Evolutionary conservation across 768 basidiomycete genomes (phyloP).

Genomic region (Stropharia rugosoannulata): DNA sequence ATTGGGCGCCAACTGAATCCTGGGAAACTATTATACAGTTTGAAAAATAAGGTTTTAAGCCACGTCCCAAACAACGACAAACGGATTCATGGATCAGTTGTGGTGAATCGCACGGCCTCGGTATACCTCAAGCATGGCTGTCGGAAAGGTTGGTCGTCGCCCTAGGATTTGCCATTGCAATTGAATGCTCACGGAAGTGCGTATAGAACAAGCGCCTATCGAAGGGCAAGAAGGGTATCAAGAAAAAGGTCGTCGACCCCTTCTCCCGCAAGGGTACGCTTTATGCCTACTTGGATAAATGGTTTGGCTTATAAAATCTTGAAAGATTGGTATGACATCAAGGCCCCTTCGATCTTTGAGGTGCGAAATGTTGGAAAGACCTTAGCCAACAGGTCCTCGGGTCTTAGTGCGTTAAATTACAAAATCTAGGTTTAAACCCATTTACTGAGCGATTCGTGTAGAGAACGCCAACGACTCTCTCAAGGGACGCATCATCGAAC

Average conservation of each 20-base stretch:
- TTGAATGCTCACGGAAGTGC: not conserved
- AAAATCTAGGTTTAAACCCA: not conserved
- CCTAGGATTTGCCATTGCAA: not conserved
- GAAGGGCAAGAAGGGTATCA: slow-evolving; percentile 98
- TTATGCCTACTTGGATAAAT: slow-evolving; percentile 3
- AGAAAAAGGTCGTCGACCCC: slow-evolving; percentile 99
- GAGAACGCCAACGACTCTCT: slow-evolving; percentile 99
- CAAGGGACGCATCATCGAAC: slow-evolving; percentile 94
- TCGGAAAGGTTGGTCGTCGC: slow-evolving; percentile 70
- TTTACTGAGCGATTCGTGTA: slow-evolving; percentile 28
- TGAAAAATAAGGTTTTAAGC: slow-evolving; percentile 61
- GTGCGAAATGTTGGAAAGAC: slow-evolving; percentile 97
- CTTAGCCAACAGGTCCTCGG: slow-evolving; percentile 95
- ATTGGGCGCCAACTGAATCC: slow-evolving; percentile 34
- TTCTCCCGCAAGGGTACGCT: slow-evolving; percentile 95
- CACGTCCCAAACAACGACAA: slow-evolving; percentile 40
- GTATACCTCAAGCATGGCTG: slow-evolving; percentile 67
- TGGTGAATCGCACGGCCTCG: slow-evolving; percentile 38
- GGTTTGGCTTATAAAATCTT: slow-evolving; percentile 1
- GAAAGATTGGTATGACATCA: slow-evolving; percentile 98
- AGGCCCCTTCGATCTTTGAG: slow-evolving; percentile 98
- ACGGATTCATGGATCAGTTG: slow-evolving; percentile 44
- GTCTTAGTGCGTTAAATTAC: slow-evolving; percentile 75
- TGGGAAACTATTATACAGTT: slow-evolving; percentile 54
- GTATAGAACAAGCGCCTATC: slow-evolving; percentile 94